A percentile compares a stretch with the other conserved stretches of the same genome.
Conservation (phyloP, 169 alveolate genomes). For the Plasmodium fragile region DNA sequence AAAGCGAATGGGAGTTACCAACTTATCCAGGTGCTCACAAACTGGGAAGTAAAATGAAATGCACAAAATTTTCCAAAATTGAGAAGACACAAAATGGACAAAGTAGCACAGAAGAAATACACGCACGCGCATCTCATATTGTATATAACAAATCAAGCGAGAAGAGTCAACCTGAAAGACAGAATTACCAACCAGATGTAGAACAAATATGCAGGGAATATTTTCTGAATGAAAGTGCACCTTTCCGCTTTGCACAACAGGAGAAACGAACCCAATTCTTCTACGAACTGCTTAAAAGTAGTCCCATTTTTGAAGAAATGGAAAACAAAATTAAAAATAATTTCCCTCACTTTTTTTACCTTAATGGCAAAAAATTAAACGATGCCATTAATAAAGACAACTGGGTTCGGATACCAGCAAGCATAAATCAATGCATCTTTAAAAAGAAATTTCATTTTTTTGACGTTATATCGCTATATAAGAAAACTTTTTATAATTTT, state of each 20-base stretch:
- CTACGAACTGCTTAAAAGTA: constrained; percentile 10
- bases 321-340: constrained; percentile 62
- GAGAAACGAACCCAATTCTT: constrained; percentile 10
- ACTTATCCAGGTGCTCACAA: neutral
- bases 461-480: constrained; percentile 40
- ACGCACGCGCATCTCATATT: neutral
- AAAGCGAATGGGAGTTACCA: neutral
- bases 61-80: neutral
- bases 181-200: neutral
- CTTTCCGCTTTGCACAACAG: neutral
- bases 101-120: neutral
- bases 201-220: constrained; percentile 24
- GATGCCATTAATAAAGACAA: constrained; percentile 49
- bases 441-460: constrained; percentile 32
- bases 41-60: neutral
- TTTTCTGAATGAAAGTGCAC: constrained; percentile 2
- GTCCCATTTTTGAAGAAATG: constrained; percentile 36
- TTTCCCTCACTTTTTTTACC: constrained; percentile 7
- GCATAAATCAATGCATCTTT: constrained; percentile 25
- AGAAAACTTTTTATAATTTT: constrained; percentile 33
- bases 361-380: constrained; percentile 43
- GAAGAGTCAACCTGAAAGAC: neutral
- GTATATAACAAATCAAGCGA: neutral
- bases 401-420: constrained; percentile 55
- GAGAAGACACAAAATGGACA: neutral